Percentiles rank a stretch among this genome's conserved stretches.
phyloP scores from a whole-genome alignment of 345 rosid genomes.

The Clausena lansium region DNA sequence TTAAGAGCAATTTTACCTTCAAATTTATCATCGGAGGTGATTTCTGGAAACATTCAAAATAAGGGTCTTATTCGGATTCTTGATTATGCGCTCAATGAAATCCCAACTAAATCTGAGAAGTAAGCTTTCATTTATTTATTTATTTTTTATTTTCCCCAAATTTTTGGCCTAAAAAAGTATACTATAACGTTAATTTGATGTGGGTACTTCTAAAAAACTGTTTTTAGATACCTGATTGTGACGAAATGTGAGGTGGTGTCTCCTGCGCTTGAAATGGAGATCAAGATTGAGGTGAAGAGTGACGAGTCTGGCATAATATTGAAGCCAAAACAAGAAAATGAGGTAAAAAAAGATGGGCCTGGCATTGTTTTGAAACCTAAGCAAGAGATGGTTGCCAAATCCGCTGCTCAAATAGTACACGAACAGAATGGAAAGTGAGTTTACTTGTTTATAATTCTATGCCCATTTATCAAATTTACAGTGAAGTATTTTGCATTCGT shows the following conservation, averaged over 20 bases:
- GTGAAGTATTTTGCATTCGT: background rate
- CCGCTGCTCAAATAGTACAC: conserved; percentile 78
- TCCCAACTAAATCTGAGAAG: conserved; percentile 84
- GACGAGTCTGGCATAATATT: conserved; percentile 23
- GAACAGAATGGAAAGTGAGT: conserved; percentile 76
- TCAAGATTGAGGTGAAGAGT: conserved; percentile 29
- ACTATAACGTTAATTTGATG: background rate
- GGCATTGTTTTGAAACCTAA: conserved; percentile 67
- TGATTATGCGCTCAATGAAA: conserved; percentile 77
- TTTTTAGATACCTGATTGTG: conserved; percentile 65
- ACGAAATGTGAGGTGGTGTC: conserved; percentile 71
- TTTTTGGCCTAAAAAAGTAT: background rate
- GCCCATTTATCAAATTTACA: background rate
- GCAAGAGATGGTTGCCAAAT: conserved; percentile 60
- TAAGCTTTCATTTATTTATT: conserved; percentile 10
- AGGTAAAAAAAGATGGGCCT: conserved; percentile 23
- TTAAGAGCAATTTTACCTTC: conserved; percentile 68
- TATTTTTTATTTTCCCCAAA: background rate
- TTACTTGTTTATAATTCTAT: background rate
- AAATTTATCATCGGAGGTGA: conserved; percentile 53
- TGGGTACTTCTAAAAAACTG: background rate
- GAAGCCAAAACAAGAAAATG: conserved; percentile 52
- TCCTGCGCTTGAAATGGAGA: conserved; percentile 66
- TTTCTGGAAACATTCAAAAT: conserved; percentile 70
- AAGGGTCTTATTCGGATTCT: conserved; percentile 64